Base-by-base conservation (phyloP, 257 asterid species). In the Gardenia jasminoides region DNA sequence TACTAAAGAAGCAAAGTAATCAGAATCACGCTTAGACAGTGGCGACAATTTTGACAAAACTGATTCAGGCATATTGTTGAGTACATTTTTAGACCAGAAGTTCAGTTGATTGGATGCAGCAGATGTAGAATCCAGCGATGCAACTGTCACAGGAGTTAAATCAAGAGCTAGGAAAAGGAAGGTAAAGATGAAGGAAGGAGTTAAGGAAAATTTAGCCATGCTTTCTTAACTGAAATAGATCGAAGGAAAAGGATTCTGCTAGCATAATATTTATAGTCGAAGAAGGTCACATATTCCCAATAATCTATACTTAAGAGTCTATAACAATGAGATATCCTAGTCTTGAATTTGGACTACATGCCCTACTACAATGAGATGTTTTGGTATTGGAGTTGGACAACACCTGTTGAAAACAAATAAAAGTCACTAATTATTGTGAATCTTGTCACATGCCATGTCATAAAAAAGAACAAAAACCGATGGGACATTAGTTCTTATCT, bases 21-120 rank as follows among this genome's bases (percentile, higher is more conserved):
- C 68, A 9, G 54, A 56, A 30, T 82, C 83, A 13, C 39, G 62
- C 43, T 10, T 26, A 33, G 76, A 72, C 31, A 86, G 26, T 6
- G 89, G 89, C 24, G 91, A 84, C 2, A 88, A 78, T 33, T 88
- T 88, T n/a, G 81, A 76, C 67, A 69, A 64, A 24, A 88, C 66
- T 43, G 87, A 0, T 43, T 48, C 7, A 8, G 88, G 89, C 80
- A 88, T 88, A 67, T 47, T 3, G 28, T 79, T 82, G 5, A 64
- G 31, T 22, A 86, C 88, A 74, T 84, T 84, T 80, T 79, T 54
- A 0, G 87, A 85, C 89, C 91, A 88, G 31, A 84, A 82, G 61
- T 79, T 77, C 19, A 73, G 68, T n/a, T 87, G 91, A 17, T 67
- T 9, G 1, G 88, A 86, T 46, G 88, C 81, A 54, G 79, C 61